Base-by-base conservation (phyloP, 495 filamentous ascomycete genomes). In the Astrothelium subdiscretum region DNA sequence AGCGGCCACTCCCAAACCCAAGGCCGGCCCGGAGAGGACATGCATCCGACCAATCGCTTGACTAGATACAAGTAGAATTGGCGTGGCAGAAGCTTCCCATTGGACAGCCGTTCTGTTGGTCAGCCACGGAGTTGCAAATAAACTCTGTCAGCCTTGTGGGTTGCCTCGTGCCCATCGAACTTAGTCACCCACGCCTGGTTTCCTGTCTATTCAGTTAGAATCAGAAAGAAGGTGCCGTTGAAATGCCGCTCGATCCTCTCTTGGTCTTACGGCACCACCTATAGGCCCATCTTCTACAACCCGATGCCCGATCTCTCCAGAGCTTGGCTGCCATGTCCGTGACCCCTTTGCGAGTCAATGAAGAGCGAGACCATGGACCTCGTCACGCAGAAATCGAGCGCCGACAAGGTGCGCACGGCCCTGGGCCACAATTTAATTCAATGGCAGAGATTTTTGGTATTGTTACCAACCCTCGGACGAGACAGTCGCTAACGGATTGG, bases 401-500 rank as follows among this genome's bases (percentile, higher is more conserved):
- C 48, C 24, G 48, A 54, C 24, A 54, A 26, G 48, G 48, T 54
- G 48, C 48, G 48, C 3, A 27, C 48, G 20, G 48, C 48, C 5
- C 48, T 54, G 12, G 48, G 48, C 15, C 48, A 54, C 24, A 54
- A 20, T 15, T 54, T 20, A 24, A 54, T 54, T 20, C 48, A 54
- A 29, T 54, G 48, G 48, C 48, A 54, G 29, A 54, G 48, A 29
- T 54, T 54, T 54, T 24, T 54, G 48, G 48, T 54, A 54, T 20
- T 24, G 6, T 54, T 24, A 26, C 15, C 5, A 27, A 15, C 48
- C 24, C 48, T 27, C 20, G 6, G 24, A 54, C 12, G 48, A 8
- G 3, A 54, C 15, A 15, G 22, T 24, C 29, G 48, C 48, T 54
- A 29, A 54, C 15, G 48, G 5, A 24, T 27, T 8, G 24, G 8